Evolutionary conservation across 164 flowering plant species (phyloP), one percentile per base, ranked within the genome.

Genomic region (Aristolochia contorta): DNA sequence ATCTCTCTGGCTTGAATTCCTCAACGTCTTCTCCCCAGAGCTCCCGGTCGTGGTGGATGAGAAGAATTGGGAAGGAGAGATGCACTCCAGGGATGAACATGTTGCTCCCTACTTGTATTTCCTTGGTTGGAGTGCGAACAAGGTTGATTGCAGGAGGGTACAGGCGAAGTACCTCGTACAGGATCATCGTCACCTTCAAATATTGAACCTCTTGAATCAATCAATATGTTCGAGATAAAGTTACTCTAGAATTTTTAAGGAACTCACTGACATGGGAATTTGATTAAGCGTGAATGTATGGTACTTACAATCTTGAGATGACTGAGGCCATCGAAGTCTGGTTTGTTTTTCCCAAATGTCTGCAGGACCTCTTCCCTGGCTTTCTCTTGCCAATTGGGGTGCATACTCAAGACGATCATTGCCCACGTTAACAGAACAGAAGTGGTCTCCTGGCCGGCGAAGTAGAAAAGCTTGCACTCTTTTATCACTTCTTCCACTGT

Each of bases 1-100:
- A 70, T 46, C 69, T 61, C 48, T 65, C 73, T 2, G 73, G 73
- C 1, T 65, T 65, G 69, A 70, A 70, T 43, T 70, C 69, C 6
- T 60, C 57, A 2, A 54, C 58, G 22, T 70, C 73, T 10, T 65
- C 58, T 0, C 73, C 73, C 73, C 73, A 70, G 3, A 47, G 16
- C 16, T 60, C 57, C 1, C 32, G 51, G 16, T 61, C 69, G 3
- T 50, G 65, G 24, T 70, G 73, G 21, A 70, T 10, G 14, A 52
- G 54, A n/a, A 60, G 48, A 3, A 43, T 15, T 9, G 73, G 67
- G 33, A 70, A 19, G 1, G 20, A 5, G 16, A 70, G 24, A 0
- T 56, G 23, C 7, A 61, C 30, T 12, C 67, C 74, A 0, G 62
- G 37, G 20, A 71, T 74, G 18, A 74, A 47, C 15, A 22, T 8